Base-by-base conservation (phyloP, 2,329 filamentous ascomycete species). In the Pestalotiopsis sp. region DNA sequence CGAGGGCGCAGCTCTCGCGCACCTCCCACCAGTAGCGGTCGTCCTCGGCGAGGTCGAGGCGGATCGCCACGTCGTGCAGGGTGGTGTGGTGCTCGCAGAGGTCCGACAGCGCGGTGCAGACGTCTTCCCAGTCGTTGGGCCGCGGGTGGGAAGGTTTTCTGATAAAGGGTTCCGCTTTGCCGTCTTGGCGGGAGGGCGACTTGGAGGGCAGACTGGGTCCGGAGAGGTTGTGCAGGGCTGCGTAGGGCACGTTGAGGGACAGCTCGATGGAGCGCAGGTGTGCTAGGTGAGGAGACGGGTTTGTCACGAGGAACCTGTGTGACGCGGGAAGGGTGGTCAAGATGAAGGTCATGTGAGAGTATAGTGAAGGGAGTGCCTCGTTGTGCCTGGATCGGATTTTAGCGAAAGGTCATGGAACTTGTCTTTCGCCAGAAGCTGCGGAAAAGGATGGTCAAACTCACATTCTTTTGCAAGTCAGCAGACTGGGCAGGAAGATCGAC, bases 1-100 rank as follows among this genome's bases (percentile, higher is more conserved):
- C 69, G 2, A 75, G 64, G 5, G 66, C 69, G 72, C 73, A 75
- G 61, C 70, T 70, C 69, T 76, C 73, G 64, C 73, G 73, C 7
- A 75, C 73, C 59, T 74, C 68, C 68, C 71, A 71, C 74, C 74
- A 76, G 20, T 67, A 61, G 11, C 69, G 66, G 27, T 68, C 45
- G 31, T 62, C 62, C 36, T 68, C 71, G 11, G 66, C 67, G 4
- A 75, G 61, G 38, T 71, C 72, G 2, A 76, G 71, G 5, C 74
- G 72, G 6, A 75, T 49, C 4, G 58, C 61, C 11, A 75, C 70
- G 12, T 58, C 63, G 14, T 61, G 65, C 12, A 76, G 66, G 6
- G 70, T 65, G 11, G 66, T 65, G 65, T 49, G 41, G 41, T 74
- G 73, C 58, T 72, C 72, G 39, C 67, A 72, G 13, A 74, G 67